Conservation (phyloP, 2,329 filamentous ascomycete species). For the Ophiognomonia clavigignenti-juglandacearum region DNA sequence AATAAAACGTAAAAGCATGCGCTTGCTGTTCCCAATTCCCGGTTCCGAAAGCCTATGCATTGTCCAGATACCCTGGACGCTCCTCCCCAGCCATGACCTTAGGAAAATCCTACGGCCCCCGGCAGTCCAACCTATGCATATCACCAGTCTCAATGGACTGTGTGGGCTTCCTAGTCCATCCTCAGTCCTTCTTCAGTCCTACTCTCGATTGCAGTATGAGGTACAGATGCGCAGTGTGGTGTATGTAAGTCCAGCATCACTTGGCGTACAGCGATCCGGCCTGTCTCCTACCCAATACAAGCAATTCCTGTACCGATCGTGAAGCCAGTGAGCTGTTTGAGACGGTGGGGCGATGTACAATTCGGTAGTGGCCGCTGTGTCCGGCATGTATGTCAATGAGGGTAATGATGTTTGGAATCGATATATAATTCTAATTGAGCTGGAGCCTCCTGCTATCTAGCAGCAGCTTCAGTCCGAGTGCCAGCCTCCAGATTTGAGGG, state of each 20-base stretch:
- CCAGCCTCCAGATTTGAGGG: conserved; percentile 32
- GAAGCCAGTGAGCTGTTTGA: conserved; percentile 8
- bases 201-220: too few relatives aligned
- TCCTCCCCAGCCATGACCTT: not conserved
- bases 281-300: too few relatives aligned
- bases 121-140: not conserved
- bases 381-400: not conserved
- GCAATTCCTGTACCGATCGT: too few relatives aligned
- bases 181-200: too few relatives aligned
- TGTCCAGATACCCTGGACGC: not conserved
- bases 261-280: not conserved
- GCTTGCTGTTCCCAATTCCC: conserved; percentile 5
- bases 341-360: conserved; percentile 10
- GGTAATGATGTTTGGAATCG: not conserved
- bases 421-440: conserved; percentile 9
- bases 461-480: conserved; percentile 10
- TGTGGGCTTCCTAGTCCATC: not conserved
- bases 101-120: not conserved
- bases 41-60: not conserved
- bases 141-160: not conserved
- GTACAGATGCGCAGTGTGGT: not conserved
- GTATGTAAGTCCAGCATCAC: conserved; percentile 1
- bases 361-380: conserved; percentile 3
- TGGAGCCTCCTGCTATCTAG: conserved; percentile 8
- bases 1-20: conserved; percentile 5